These are phyloP conservation scores for Phytophthora capsici DNA, from an alignment of 352 stramenopile species.

Conservation along the genomic window DNA sequence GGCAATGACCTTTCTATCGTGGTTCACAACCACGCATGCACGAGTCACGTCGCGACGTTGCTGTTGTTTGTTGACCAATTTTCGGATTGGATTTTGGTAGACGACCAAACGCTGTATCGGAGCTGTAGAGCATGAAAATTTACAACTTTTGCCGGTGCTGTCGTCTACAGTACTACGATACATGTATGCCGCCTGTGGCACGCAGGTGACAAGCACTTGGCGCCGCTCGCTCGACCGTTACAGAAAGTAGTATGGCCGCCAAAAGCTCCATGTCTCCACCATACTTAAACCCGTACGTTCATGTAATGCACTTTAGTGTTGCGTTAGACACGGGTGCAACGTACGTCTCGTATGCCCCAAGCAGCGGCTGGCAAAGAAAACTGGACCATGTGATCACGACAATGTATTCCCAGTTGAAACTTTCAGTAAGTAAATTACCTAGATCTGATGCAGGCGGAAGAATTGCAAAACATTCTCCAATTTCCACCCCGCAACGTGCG, in stretches of 20 bases:
- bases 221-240: background rate
- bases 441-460: too few relatives aligned
- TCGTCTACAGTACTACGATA: slow-evolving; percentile 2
- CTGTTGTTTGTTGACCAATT: slow-evolving; percentile 8
- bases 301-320: slow-evolving; percentile 12
- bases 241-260: background rate
- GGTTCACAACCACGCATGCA: slow-evolving; percentile 1
- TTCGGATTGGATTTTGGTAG: slow-evolving; percentile 25
- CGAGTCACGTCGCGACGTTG: slow-evolving; percentile 5
- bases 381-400: slow-evolving; percentile 6
- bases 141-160: slow-evolving; percentile 1
- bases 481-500: too few relatives aligned
- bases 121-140: slow-evolving; percentile 10
- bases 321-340: slow-evolving; percentile 25
- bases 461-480: too few relatives aligned
- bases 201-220: slow-evolving; percentile 11
- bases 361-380: slow-evolving; percentile 9
- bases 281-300: too few relatives aligned
- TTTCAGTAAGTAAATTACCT: too few relatives aligned
- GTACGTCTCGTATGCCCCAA: background rate
- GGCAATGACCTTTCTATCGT: slow-evolving; percentile 18
- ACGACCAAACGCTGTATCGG: slow-evolving; percentile 8
- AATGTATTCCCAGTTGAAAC: background rate
- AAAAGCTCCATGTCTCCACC: slow-evolving; percentile 4
- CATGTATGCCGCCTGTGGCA: background rate